These are phyloP conservation scores for Dovyalis caffra DNA, from an alignment of 345 rosid genomes.

Conservation along the genomic window DNA sequence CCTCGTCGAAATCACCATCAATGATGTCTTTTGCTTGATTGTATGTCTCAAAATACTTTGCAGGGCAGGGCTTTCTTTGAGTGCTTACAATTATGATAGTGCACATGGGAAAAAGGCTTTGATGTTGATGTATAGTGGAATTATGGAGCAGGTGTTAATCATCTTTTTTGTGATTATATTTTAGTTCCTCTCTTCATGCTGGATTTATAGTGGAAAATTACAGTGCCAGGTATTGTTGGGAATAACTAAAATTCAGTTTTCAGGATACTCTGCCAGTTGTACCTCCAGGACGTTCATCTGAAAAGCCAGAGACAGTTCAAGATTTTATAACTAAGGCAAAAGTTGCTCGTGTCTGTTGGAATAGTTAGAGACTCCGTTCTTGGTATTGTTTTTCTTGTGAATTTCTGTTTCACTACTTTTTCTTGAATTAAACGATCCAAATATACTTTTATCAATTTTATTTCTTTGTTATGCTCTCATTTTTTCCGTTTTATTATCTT, in stretches of 20 bases:
- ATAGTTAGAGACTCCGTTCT: conserved; percentile 86
- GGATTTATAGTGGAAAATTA: background rate
- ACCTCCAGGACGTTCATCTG: conserved; percentile 92
- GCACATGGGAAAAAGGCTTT: conserved; percentile 86
- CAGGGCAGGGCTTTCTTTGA: conserved; percentile 95
- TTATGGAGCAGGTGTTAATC: conserved; percentile 80
- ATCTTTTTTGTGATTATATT: conserved; percentile 15
- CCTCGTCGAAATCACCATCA: too few relatives aligned
- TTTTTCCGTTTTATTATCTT: background rate
- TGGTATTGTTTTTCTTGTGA: conserved; percentile 43
- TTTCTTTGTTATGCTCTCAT: background rate
- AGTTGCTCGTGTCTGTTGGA: conserved; percentile 98
- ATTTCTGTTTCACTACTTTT: background rate
- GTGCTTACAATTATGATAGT: conserved; percentile 96
- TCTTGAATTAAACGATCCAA: background rate
- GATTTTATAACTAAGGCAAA: conserved; percentile 86
- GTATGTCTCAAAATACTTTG: conserved; percentile 34
- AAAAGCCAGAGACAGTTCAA: conserved; percentile 73
- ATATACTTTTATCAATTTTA: background rate
- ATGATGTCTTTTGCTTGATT: background rate
- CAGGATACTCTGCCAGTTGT: conserved; percentile 90
- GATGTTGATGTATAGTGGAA: conserved; percentile 93
- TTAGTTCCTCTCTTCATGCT: background rate
- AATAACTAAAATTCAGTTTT: conserved; percentile 35
- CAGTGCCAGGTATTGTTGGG: conserved; percentile 19